A percentile compares a stretch with the other conserved stretches of the same genome.
Conservation (phyloP, 495 filamentous ascomycete species). For the Talaromyces proteolyticus region DNA sequence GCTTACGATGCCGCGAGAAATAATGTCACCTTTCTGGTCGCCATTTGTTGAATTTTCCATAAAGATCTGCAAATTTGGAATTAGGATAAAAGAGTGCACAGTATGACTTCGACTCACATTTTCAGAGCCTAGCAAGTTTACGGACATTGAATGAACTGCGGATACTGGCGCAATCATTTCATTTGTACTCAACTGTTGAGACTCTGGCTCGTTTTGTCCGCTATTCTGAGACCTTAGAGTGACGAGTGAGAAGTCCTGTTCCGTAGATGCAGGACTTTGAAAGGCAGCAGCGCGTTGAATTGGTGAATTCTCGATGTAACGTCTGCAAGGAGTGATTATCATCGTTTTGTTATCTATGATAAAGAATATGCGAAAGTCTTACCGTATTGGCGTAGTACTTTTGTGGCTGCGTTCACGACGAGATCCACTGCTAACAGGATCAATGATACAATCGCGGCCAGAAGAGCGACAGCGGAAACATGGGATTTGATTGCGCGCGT, state of each 20-base stretch:
- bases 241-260: constrained; percentile 25
- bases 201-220: constrained; percentile 25
- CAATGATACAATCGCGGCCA: constrained; percentile 34
- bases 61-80: constrained; percentile 21
- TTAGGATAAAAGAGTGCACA: background rate
- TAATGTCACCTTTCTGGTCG: constrained; percentile 28
- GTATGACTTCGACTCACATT: constrained; percentile 16
- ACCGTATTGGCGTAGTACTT: constrained; percentile 19
- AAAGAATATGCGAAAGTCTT: background rate
- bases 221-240: constrained; percentile 19
- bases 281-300: constrained; percentile 19
- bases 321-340: constrained; percentile 14
- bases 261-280: constrained; percentile 22
- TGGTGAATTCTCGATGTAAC: constrained; percentile 17
- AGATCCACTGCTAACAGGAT: constrained; percentile 27
- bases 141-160: constrained; percentile 36
- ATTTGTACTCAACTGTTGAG: constrained; percentile 34
- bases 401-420: constrained; percentile 24
- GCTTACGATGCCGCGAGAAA: constrained; percentile 33
- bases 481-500: constrained; percentile 34
- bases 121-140: constrained; percentile 31
- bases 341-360: background rate
- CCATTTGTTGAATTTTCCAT: constrained; percentile 27
- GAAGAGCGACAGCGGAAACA: constrained; percentile 33
- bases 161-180: constrained; percentile 39